These are phyloP conservation scores for Fraxinus anomala DNA, from an alignment of 257 asterid genomes.

Conservation along the genomic window DNA sequence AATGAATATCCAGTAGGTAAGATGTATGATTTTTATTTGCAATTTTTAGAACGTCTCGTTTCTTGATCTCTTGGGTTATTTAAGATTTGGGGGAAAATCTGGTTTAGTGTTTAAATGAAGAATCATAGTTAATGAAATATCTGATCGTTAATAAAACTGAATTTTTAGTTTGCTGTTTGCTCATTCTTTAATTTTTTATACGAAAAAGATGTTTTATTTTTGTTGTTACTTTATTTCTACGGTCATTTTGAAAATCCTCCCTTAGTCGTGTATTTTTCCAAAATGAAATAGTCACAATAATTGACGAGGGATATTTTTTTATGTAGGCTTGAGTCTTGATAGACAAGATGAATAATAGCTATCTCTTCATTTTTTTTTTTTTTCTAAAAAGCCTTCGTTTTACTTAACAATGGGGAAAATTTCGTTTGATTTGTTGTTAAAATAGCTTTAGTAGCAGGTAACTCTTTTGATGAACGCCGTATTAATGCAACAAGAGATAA, in stretches of 20 bases:
- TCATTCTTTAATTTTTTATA: not conserved
- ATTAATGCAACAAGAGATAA: not conserved
- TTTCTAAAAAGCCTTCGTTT: not conserved
- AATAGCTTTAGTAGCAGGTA: not conserved
- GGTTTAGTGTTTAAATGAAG: not conserved
- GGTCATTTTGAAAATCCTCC: not conserved
- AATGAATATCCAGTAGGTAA: not conserved
- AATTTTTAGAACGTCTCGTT: too few species aligned
- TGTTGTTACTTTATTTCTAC: not conserved
- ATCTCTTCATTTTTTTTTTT: not conserved
- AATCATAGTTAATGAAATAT: not conserved
- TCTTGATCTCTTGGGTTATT: not conserved
- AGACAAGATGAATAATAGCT: not conserved
- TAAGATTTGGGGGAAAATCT: not conserved
- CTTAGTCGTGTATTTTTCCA: not conserved
- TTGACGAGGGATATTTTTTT: not conserved
- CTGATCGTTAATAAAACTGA: not conserved
- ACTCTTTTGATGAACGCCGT: too few species aligned
- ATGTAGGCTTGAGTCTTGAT: not conserved
- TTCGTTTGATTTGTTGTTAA: not conserved
- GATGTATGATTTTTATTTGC: not conserved
- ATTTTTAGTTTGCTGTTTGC: not conserved
- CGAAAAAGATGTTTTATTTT: not conserved
- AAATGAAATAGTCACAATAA: not conserved
- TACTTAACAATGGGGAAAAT: not conserved